A percentile compares a stretch with the other conserved stretches of the same genome.
Evolutionary conservation across 352 stramenopile species (phyloP).

Genomic region (Phytophthora sp.): DNA sequence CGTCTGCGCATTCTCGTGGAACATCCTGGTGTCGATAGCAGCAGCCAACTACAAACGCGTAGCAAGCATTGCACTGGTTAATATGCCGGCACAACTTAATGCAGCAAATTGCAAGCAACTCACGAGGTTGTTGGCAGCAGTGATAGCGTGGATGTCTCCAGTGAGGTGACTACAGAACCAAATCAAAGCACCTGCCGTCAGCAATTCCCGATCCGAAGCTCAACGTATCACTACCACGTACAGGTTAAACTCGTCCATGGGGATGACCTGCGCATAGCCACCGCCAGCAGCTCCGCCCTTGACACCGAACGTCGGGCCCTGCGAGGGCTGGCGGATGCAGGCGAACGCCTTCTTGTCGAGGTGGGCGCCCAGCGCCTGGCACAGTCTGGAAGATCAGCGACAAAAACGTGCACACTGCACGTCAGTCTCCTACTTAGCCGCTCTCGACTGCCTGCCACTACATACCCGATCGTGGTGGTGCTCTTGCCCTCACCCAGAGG

Average conservation of each 20-base stretch:
- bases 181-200: conserved; percentile 9
- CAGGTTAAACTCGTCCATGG: conserved; percentile 99
- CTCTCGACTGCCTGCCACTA: neutral
- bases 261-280: conserved; percentile 95
- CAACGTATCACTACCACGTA: conserved; percentile 61
- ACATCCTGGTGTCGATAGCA: conserved; percentile 98
- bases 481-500: conserved; percentile 98
- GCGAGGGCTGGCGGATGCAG: conserved; percentile 97
- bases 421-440: neutral
- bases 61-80: neutral
- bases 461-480: conserved; percentile 97
- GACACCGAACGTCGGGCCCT: conserved; percentile 99
- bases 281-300: conserved; percentile 91
- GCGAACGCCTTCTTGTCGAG: conserved; percentile 95
- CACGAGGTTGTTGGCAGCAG: conserved; percentile 97
- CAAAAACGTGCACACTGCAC: conserved; percentile 67
- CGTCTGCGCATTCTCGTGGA: conserved; percentile 93
- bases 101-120: too few relatives aligned
- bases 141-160: conserved; percentile 99
- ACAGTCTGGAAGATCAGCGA: conserved; percentile 68
- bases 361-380: conserved; percentile 93
- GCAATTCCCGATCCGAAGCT: too few relatives aligned
- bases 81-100: neutral
- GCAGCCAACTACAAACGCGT: conserved; percentile 84
- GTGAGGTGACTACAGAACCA: conserved; percentile 92